Base-by-base conservation (phyloP, 2,329 filamentous ascomycete species). In the Orbilia ellipsospora region DNA sequence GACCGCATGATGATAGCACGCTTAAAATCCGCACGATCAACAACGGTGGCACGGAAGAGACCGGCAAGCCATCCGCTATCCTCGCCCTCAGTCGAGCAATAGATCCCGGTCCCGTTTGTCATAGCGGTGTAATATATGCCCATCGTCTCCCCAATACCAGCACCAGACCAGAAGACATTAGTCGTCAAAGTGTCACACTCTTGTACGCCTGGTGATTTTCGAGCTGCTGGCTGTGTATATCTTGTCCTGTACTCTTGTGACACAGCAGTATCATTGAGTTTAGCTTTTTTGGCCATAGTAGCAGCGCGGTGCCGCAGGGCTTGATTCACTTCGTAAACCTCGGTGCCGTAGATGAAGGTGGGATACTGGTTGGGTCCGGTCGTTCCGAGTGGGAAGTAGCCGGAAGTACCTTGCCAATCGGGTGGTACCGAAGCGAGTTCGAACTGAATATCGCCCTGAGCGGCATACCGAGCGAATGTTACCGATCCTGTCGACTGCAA, bases 381-480 rank as follows among this genome's bases (percentile, higher is more conserved):
- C 3, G 42, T 16, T 45, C 42, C 42, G 10, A 45, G 42, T 4
- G 42, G 42, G n/a, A 45, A 16, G n/a, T 45, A 45, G 42, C 42
- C 42, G 10, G 42, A 45, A 12, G 12, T 4, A 4, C 4, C 48
- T 16, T 4, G 1, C 62, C 62, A 65, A 13, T 56, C 89, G 1
- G 80, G 80, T 0, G 90, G 89, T 36, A 92, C 86, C 3, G 42
- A 12, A 73, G 92, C 90, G 75, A 93, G 87, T 81, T 93, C 91
- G 78, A 92, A 91, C 81, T 93, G 90, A 62, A 93, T 83, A 0
- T 89, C 90, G 1, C 92, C 90, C 80, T 93, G 91, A 4, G 93
- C 86, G 0, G 90, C 87, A 80, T 89, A 94, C 16, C 87, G 86
- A 44, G 89, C 87, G 63, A 93, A 87, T 0, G 89, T 89, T 0